These are phyloP conservation scores for Boletus subparvulus DNA, from an alignment of 768 basidiomycete genomes.

Conservation along the genomic window DNA sequence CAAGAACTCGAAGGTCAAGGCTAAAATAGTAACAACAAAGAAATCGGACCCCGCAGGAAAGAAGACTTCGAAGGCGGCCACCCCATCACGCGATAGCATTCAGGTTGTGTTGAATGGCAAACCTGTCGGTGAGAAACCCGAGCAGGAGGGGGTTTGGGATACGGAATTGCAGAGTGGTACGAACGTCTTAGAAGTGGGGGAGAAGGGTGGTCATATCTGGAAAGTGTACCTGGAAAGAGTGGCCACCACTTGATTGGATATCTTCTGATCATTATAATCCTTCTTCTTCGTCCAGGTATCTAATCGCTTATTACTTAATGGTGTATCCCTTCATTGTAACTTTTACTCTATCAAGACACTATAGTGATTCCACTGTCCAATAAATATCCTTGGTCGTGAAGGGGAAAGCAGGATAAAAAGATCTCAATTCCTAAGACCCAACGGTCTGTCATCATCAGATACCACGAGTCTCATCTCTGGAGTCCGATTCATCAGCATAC, in stretches of 20 bases:
- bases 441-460: slow-evolving; percentile 24
- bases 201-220: slow-evolving; percentile 68
- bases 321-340: slow-evolving; percentile 28
- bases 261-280: slow-evolving; percentile 3
- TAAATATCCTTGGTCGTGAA: slow-evolving; percentile 3
- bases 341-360: slow-evolving; percentile 25
- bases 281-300: slow-evolving; percentile 16
- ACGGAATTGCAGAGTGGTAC: slow-evolving; percentile 56
- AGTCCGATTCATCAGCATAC: slow-evolving; percentile 39
- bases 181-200: slow-evolving; percentile 71
- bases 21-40: slow-evolving; percentile 34
- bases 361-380: slow-evolving; percentile 15
- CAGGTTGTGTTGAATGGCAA: slow-evolving; percentile 66
- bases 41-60: slow-evolving; percentile 38
- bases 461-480: neutral
- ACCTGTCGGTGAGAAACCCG: slow-evolving; percentile 45
- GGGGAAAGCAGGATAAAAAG: neutral
- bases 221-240: slow-evolving; percentile 63
- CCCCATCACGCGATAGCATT: slow-evolving; percentile 44
- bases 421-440: slow-evolving; percentile 19
- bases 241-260: slow-evolving; percentile 20
- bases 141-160: slow-evolving; percentile 57
- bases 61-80: slow-evolving; percentile 43
- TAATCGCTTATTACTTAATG: slow-evolving; percentile 34
- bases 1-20: slow-evolving; percentile 35